Percentiles rank a stretch among this genome's conserved stretches.
These are phyloP conservation scores for Suaeda aralocaspica DNA, from an alignment of 148 eudicot genomes.

Conservation along the genomic window DNA sequence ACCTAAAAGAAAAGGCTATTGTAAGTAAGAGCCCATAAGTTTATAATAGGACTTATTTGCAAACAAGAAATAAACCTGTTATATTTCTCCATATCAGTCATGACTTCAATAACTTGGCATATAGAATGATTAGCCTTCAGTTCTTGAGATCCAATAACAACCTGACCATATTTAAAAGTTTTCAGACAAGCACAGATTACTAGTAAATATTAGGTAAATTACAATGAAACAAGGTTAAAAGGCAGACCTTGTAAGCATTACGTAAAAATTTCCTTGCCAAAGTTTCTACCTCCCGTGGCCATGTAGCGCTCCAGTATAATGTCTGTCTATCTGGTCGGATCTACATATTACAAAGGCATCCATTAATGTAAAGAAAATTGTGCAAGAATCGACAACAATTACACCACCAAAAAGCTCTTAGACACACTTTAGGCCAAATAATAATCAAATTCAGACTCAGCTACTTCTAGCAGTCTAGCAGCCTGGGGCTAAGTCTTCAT, in stretches of 20 bases:
- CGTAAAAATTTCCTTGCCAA: constrained; percentile 87
- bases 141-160: constrained; percentile 79
- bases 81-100: constrained; percentile 85
- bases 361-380: background rate
- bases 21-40: constrained; percentile 4
- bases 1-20: constrained; percentile 40
- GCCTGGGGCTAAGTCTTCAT: too few species aligned
- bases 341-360: constrained; percentile 35
- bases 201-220: background rate
- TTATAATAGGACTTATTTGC: background rate
- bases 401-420: too few species aligned
- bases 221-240: background rate
- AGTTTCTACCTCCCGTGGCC: constrained; percentile 96
- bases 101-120: constrained; percentile 82
- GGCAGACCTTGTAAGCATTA: constrained; percentile 78
- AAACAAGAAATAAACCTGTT: constrained; percentile 48
- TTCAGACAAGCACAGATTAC: background rate
- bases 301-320: constrained; percentile 97
- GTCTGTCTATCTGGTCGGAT: constrained; percentile 98
- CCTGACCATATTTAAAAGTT: constrained; percentile 30
- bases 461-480: too few species aligned
- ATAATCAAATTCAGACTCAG: too few species aligned
- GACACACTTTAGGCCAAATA: too few species aligned
- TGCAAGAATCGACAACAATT: too few species aligned
- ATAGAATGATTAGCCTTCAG: constrained; percentile 94